These are phyloP conservation scores for Theobroma grandiflorum DNA, from an alignment of 441 rosid genomes.

Conservation along the genomic window DNA sequence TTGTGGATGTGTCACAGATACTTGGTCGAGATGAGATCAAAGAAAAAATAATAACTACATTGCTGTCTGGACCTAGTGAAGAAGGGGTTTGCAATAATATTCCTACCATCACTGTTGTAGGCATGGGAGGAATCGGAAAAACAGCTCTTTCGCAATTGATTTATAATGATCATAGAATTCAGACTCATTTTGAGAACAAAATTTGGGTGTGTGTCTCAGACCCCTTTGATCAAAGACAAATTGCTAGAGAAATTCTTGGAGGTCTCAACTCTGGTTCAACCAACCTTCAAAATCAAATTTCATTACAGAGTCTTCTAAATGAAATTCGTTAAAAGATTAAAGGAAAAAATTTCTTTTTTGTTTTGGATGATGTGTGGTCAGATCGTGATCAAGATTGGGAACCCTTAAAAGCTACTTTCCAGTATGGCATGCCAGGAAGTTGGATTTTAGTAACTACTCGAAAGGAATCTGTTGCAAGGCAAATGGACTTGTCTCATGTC, in stretches of 20 bases:
- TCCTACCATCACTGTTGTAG: slow-evolving; percentile 15
- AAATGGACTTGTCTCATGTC: background rate
- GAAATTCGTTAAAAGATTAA: background rate
- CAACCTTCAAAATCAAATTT: background rate
- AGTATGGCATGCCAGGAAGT: background rate
- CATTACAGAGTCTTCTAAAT: background rate
- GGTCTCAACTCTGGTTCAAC: background rate
- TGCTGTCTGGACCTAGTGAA: background rate
- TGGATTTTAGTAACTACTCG: slow-evolving; percentile 9
- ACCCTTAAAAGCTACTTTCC: background rate
- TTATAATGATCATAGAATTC: slow-evolving; percentile 1
- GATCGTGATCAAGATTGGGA: background rate
- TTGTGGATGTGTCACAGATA: background rate
- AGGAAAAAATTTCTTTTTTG: background rate
- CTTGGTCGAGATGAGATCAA: background rate
- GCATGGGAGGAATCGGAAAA: slow-evolving; percentile 28
- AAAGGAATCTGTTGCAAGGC: background rate
- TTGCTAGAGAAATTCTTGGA: background rate
- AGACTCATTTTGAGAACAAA: background rate
- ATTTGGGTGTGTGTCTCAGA: slow-evolving; percentile 30
- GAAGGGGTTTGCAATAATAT: background rate
- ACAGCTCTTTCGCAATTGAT: slow-evolving; percentile 19
- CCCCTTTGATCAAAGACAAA: background rate
- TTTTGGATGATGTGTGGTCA: slow-evolving; percentile 10
- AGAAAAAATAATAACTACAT: background rate